A percentile compares a stretch with the other conserved stretches of the same genome.
Evolutionary conservation across 1,284 basidiomycete genomes (phyloP).

Genomic region (Lentinula novae-zelandiae): DNA sequence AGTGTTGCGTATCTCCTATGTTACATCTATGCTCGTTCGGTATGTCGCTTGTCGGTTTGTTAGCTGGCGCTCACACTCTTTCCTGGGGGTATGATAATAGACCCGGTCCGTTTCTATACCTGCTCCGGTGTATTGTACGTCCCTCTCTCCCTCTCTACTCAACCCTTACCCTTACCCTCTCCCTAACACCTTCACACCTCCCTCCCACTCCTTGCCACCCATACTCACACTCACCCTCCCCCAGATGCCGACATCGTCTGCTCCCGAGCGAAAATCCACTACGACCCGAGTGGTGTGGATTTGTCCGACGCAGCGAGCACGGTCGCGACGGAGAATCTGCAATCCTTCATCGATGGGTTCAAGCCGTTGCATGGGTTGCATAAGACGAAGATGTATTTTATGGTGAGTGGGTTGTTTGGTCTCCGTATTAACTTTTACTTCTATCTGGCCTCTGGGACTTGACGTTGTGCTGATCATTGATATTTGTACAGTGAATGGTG

Average conservation of each 20-base stretch:
- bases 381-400: conserved; percentile 6
- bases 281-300: conserved; percentile 21
- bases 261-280: conserved; percentile 38
- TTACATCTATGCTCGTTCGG: conserved; percentile 49
- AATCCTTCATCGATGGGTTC: neutral
- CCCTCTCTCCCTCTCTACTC: neutral
- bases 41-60: neutral
- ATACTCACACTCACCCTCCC: neutral
- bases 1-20: conserved; percentile 49
- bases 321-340: neutral
- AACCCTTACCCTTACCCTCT: neutral
- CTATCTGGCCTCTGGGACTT: too few relatives aligned
- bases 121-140: conserved; percentile 51
- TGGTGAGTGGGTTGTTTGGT: neutral
- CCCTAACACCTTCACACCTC: too few relatives aligned
- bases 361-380: neutral
- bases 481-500: too few relatives aligned
- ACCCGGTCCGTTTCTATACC: conserved; percentile 58
- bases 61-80: neutral
- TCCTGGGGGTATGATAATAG: neutral
- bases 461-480: too few relatives aligned
- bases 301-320: conserved; percentile 1
- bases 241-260: conserved; percentile 39
- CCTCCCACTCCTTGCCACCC: too few relatives aligned
- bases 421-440: too few relatives aligned